Percentiles rank a stretch among this genome's conserved stretches.
These are phyloP conservation scores for Xerocomus spinulosus DNA, from an alignment of 768 basidiomycete species.

Conservation along the genomic window DNA sequence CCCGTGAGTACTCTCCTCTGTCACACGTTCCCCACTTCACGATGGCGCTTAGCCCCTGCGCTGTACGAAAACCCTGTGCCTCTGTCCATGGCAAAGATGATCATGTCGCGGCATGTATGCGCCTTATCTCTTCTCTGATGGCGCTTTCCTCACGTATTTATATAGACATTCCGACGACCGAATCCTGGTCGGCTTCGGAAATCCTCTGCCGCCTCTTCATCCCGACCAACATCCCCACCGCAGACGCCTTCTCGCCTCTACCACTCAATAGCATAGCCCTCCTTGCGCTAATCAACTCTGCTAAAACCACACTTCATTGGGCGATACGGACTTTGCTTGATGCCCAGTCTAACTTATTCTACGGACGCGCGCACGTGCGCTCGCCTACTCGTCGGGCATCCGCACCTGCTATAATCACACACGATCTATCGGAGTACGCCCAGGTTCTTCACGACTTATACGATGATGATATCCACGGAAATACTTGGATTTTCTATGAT, in stretches of 20 bases:
- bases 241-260: slow-evolving; percentile 33
- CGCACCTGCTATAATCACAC: slow-evolving; percentile 28
- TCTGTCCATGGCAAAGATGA: slow-evolving; percentile 48
- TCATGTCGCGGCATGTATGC: slow-evolving; percentile 50
- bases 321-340: slow-evolving; percentile 5
- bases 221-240: slow-evolving; percentile 24
- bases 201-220: slow-evolving; percentile 16
- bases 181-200: slow-evolving; percentile 26
- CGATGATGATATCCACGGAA: slow-evolving; percentile 25
- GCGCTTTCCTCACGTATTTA: neutral
- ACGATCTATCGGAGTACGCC: slow-evolving; percentile 14
- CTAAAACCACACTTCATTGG: slow-evolving; percentile 16
- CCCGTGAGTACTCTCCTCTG: slow-evolving; percentile 22
- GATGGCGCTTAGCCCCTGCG: slow-evolving; percentile 33
- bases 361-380: slow-evolving; percentile 20
- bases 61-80: slow-evolving; percentile 41
- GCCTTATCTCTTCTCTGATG: neutral
- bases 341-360: slow-evolving; percentile 26
- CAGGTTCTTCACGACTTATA: slow-evolving; percentile 21
- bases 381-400: slow-evolving; percentile 14
- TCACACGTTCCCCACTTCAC: neutral
- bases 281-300: slow-evolving; percentile 11
- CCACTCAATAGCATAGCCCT: slow-evolving; percentile 31
- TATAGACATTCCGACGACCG: slow-evolving; percentile 34
- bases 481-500: slow-evolving; percentile 21